Conservation (phyloP, 192 early-diverging fungal genomes). For the Geosiphon pyriformis region DNA sequence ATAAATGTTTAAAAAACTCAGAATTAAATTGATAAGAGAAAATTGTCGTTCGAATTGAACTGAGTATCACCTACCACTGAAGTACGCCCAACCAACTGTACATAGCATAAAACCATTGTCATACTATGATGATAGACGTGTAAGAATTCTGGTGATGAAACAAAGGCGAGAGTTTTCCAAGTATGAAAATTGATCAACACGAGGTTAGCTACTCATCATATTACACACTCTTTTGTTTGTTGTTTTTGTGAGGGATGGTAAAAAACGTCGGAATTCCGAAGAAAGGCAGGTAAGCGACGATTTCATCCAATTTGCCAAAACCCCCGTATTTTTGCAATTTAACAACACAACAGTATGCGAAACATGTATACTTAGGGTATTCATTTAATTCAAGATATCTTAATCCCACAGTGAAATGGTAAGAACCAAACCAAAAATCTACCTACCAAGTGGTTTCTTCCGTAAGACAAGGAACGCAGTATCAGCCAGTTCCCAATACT, state of each 20-base stretch:
- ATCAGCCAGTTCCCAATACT: conserved; percentile 86
- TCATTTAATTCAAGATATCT: too few relatives aligned
- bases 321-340: background rate
- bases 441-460: conserved; percentile 73
- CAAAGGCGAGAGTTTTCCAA: conserved; percentile 20
- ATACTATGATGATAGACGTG: conserved; percentile 91
- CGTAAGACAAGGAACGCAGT: conserved; percentile 81
- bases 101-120: conserved; percentile 83
- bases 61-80: conserved; percentile 57
- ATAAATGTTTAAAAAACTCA: background rate
- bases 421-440: too few relatives aligned
- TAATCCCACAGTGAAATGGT: too few relatives aligned
- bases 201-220: background rate
- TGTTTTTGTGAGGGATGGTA: too few relatives aligned
- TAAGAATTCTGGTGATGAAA: conserved; percentile 60
- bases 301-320: background rate
- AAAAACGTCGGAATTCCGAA: too few relatives aligned
- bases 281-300: too few relatives aligned
- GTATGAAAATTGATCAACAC: background rate
- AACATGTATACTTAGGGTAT: too few relatives aligned
- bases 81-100: conserved; percentile 68
- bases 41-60: background rate
- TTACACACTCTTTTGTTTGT: background rate
- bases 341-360: too few relatives aligned
- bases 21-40: background rate